phyloP scores from a whole-genome alignment of 495 filamentous ascomycete genomes.

The Cairneyella variabilis region DNA sequence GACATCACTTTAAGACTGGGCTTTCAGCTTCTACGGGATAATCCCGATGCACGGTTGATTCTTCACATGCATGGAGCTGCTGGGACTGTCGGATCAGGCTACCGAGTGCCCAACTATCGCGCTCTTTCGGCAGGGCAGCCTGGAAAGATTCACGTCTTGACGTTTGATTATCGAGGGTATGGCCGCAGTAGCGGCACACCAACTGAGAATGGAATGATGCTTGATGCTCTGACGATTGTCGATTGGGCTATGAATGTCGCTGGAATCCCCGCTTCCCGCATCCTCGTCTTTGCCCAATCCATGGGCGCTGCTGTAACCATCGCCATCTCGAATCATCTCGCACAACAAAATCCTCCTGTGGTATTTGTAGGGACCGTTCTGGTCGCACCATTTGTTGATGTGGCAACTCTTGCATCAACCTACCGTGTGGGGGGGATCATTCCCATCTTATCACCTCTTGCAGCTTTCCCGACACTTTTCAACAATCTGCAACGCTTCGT shows the following conservation, averaged over 20 bases:
- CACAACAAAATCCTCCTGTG: constrained; percentile 27
- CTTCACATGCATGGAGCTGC: constrained; percentile 47
- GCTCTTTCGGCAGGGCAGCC: constrained; percentile 53
- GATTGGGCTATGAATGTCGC: constrained; percentile 64
- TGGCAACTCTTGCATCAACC: constrained; percentile 60
- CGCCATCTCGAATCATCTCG: constrained; percentile 66
- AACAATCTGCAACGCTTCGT: constrained; percentile 30
- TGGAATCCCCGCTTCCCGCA: constrained; percentile 63
- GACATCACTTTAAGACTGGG: constrained; percentile 49
- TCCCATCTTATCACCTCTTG: constrained; percentile 46
- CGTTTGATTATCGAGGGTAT: constrained; percentile 87
- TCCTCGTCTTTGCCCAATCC: constrained; percentile 78
- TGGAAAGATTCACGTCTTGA: constrained; percentile 51
- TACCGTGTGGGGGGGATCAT: constrained; percentile 66
- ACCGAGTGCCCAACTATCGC: constrained; percentile 56
- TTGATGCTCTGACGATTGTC: constrained; percentile 66
- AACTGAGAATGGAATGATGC: constrained; percentile 74
- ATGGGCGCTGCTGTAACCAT: constrained; percentile 83
- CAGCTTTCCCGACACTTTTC: constrained; percentile 58
- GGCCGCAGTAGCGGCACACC: constrained; percentile 75
- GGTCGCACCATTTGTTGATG: constrained; percentile 71
- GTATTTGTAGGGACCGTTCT: constrained; percentile 69
- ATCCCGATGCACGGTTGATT: constrained; percentile 55
- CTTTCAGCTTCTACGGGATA: constrained; percentile 56
- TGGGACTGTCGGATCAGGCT: constrained; percentile 60